Evolutionary conservation across 768 basidiomycete genomes (phyloP), one percentile per base, ranked within the genome.

Genomic region (Mycena polygramma): DNA sequence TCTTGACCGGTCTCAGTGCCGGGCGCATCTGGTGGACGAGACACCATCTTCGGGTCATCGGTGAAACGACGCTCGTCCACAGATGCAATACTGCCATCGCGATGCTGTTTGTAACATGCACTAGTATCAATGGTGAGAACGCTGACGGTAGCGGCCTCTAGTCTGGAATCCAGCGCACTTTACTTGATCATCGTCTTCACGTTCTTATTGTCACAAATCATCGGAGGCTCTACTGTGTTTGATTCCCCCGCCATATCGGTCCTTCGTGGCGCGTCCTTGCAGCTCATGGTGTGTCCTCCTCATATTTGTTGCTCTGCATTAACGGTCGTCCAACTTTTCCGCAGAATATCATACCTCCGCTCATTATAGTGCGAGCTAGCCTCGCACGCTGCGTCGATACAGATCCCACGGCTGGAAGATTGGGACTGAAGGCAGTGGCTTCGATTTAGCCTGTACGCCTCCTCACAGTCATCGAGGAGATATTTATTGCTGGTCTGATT

Each of bases 11-110:
- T 15, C 57, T 67, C 17, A 67, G 49, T 7, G 49, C 41, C 0
- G 66, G 57, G 7, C 57, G 57, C 20, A 67, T 67, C 7, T 67
- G 57, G 66, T 55, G 48, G 48, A 59, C 57, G 35, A n/a, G 66
- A 36, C 57, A 46, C 13, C 39, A 67, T 14, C 36, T 67, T 1
- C n/a, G 14, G 19, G 36, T 46, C 20, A n/a, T 60, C 7, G 66
- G 57, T 3, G 35, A 59, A 37, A 53, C 46, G 14, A 60, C 19
- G 19, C 24, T 53, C 19, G 45, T 67, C 48, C 30, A 26, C 14
- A 37, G 66, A 22, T 67, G 52, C 51, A 60, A 58, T 15, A 67
- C 35, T 10, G 66, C 66, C 13, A 52, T 67, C 11, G 24, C 66
- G 15, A 53, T 67, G 48, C 15, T 67, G 66, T 67, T 20, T 67